These are phyloP conservation scores for Mitragyna speciosa DNA, from an alignment of 257 asterid species.

Conservation along the genomic window DNA sequence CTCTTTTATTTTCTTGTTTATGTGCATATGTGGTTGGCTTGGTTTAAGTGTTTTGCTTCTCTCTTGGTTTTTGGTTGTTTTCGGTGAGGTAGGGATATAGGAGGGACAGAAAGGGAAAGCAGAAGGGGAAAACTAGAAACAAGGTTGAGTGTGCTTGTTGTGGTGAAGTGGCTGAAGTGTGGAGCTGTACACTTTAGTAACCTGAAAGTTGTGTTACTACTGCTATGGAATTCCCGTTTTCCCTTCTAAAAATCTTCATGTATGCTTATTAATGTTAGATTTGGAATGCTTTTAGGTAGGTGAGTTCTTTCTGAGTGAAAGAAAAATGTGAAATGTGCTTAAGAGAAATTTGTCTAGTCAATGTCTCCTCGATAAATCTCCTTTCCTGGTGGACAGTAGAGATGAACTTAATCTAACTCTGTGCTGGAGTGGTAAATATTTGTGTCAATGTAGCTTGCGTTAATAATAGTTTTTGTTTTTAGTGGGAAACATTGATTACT, in stretches of 20 bases:
- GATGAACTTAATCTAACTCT: background rate
- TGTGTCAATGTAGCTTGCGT: background rate
- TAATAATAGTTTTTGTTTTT: background rate
- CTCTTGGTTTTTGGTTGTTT: background rate
- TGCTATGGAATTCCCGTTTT: background rate
- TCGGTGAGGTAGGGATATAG: background rate
- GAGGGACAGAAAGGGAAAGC: background rate
- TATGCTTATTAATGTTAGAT: background rate
- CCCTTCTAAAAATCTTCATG: background rate
- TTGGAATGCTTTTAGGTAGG: background rate
- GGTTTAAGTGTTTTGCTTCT: background rate
- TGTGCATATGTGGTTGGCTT: background rate
- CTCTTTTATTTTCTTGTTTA: background rate
- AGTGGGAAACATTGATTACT: background rate
- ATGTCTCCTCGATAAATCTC: background rate
- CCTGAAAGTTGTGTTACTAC: background rate
- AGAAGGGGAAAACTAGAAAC: background rate
- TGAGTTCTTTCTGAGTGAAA: too few relatives aligned
- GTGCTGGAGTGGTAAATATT: background rate
- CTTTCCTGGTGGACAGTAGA: background rate
- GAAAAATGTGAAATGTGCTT: background rate
- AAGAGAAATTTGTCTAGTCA: background rate
- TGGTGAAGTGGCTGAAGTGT: background rate
- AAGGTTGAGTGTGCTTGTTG: background rate
- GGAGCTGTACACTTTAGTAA: background rate